These are phyloP conservation scores for Cystobasidiopsis lactophilus DNA, from an alignment of 768 basidiomycete species.

Conservation along the genomic window DNA sequence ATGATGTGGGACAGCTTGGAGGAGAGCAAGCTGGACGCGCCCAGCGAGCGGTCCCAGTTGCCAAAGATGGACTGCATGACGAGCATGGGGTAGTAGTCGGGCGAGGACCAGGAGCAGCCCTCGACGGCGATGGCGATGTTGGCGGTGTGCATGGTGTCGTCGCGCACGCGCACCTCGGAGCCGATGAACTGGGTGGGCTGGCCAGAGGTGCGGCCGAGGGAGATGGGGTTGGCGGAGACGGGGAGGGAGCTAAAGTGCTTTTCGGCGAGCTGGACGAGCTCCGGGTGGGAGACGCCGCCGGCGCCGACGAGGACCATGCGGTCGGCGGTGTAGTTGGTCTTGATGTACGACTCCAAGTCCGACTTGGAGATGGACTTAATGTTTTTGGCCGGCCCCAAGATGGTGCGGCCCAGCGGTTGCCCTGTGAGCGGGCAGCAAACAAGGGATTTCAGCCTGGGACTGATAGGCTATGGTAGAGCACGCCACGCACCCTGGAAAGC, in stretches of 20 bases:
- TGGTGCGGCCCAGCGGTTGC: conserved; percentile 87
- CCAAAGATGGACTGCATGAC: conserved; percentile 94
- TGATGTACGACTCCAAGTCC: conserved; percentile 74
- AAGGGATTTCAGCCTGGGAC: background rate
- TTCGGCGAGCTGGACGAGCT: conserved; percentile 84
- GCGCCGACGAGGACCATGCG: conserved; percentile 97
- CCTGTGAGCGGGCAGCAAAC: conserved; percentile 30
- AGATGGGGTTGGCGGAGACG: conserved; percentile 64
- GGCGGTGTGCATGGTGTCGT: conserved; percentile 69
- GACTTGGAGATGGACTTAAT: conserved; percentile 84
- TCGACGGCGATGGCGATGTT: conserved; percentile 94
- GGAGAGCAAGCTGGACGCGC: conserved; percentile 66
- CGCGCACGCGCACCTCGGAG: conserved; percentile 82
- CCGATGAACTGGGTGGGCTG: conserved; percentile 60
- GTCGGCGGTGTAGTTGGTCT: conserved; percentile 94
- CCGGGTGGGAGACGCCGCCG: conserved; percentile 76
- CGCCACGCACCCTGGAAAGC: conserved; percentile 63
- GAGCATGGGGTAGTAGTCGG: conserved; percentile 99
- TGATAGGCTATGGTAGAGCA: background rate
- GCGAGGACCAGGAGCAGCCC: conserved; percentile 90
- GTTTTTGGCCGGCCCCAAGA: conserved; percentile 87
- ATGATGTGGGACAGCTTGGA: conserved; percentile 80
- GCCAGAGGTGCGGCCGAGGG: conserved; percentile 56
- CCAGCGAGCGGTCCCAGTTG: conserved; percentile 96
- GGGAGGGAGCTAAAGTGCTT: conserved; percentile 79